These are phyloP conservation scores for Apiospora aurea DNA, from an alignment of 2,329 filamentous ascomycete species.

Conservation along the genomic window DNA sequence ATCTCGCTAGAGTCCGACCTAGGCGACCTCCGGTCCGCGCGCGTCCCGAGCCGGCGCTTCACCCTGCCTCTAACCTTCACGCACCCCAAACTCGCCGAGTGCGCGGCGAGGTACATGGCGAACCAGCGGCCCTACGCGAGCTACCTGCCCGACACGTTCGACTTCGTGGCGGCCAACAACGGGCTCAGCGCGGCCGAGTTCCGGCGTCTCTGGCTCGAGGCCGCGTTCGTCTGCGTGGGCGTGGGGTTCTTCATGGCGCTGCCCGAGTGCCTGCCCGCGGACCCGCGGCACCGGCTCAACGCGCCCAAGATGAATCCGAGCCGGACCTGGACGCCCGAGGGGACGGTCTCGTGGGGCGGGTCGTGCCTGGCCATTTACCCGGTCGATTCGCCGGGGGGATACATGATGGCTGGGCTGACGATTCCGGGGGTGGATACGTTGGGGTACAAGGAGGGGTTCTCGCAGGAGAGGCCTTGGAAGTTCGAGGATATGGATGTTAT, in stretches of 20 bases:
- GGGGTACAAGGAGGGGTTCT: slow-evolving; percentile 58
- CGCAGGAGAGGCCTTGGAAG: slow-evolving; percentile 55
- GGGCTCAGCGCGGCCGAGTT: slow-evolving; percentile 27
- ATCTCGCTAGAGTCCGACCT: slow-evolving; percentile 46
- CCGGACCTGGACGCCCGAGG: slow-evolving; percentile 62
- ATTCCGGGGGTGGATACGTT: slow-evolving; percentile 61
- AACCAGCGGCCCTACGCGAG: slow-evolving; percentile 38
- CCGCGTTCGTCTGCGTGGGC: slow-evolving; percentile 23
- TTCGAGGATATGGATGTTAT: slow-evolving; percentile 65
- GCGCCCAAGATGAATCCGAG: slow-evolving; percentile 64
- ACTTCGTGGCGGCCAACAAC: slow-evolving; percentile 32
- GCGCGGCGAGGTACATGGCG: slow-evolving; percentile 38
- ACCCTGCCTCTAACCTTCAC: slow-evolving; percentile 52
- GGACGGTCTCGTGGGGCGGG: slow-evolving; percentile 63
- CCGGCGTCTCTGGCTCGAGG: slow-evolving; percentile 28
- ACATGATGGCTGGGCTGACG: slow-evolving; percentile 60
- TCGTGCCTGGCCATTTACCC: slow-evolving; percentile 62
- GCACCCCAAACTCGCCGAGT: slow-evolving; percentile 36
- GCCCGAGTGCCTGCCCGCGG: slow-evolving; percentile 47
- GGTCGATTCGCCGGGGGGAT: slow-evolving; percentile 63
- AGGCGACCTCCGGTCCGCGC: slow-evolving; percentile 47
- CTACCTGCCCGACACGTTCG: slow-evolving; percentile 42
- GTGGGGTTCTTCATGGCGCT: slow-evolving; percentile 26
- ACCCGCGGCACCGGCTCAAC: slow-evolving; percentile 57
- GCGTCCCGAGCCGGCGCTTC: slow-evolving; percentile 52